A percentile compares a stretch with the other conserved stretches of the same genome.
Evolutionary conservation across 306 rosid species (phyloP).

Genomic region (Cajanus cajan): DNA sequence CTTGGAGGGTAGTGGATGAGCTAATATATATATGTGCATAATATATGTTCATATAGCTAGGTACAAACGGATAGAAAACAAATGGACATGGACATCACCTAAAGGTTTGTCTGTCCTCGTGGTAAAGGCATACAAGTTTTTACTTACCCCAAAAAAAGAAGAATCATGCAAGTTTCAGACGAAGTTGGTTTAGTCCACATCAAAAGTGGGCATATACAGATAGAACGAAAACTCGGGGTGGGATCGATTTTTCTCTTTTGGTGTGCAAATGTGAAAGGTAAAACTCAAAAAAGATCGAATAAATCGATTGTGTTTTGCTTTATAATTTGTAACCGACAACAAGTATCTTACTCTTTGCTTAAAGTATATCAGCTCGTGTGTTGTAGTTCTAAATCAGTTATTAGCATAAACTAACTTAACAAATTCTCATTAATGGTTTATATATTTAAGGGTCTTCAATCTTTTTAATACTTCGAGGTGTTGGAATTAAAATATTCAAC

Average conservation of each 20-base stretch:
- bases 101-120: constrained; percentile 33
- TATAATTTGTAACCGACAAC: constrained; percentile 18
- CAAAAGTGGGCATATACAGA: constrained; percentile 11
- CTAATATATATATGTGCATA: not conserved
- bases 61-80: constrained; percentile 35
- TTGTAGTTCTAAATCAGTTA: not conserved
- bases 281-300: not conserved
- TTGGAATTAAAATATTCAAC: not conserved
- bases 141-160: not conserved
- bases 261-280: not conserved
- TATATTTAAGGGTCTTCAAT: not conserved
- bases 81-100: constrained; percentile 38
- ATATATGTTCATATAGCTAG: not conserved
- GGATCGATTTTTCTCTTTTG: constrained; percentile 10
- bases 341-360: not conserved
- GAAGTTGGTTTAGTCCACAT: constrained; percentile 30
- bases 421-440: not conserved
- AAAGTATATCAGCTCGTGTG: not conserved
- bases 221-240: not conserved
- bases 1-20: no score
- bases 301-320: not conserved
- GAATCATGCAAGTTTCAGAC: constrained; percentile 26
- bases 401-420: not conserved
- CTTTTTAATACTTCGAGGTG: not conserved
- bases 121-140: constrained; percentile 28